These are phyloP conservation scores for Penicillium psychrosexuale DNA, from an alignment of 2,329 filamentous ascomycete genomes.

Conservation along the genomic window DNA sequence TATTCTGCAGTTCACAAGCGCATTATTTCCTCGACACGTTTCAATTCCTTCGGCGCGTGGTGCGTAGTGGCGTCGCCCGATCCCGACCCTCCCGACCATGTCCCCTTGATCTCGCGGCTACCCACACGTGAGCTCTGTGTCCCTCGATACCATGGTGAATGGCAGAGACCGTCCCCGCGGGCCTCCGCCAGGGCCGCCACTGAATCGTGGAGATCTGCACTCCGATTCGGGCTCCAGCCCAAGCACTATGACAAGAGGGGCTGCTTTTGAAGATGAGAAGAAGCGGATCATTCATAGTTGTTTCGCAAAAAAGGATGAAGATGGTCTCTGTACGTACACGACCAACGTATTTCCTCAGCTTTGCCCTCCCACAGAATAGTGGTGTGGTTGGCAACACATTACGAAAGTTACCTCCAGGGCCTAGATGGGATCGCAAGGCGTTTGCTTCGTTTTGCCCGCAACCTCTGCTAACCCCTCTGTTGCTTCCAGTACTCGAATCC, in stretches of 20 bases:
- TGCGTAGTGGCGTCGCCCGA: constrained; percentile 14
- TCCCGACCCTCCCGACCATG: constrained; percentile 30
- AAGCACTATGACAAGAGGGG: constrained; percentile 54
- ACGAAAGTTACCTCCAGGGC: not conserved
- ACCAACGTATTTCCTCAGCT: not conserved
- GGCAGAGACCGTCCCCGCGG: constrained; percentile 37
- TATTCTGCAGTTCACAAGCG: not conserved
- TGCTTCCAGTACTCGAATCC: constrained; percentile 68
- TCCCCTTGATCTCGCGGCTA: constrained; percentile 28
- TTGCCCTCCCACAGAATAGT: not conserved
- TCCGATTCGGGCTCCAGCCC: constrained; percentile 33
- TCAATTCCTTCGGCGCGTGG: constrained; percentile 9
- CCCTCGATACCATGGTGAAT: constrained; percentile 32
- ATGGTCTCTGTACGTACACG: constrained; percentile 72
- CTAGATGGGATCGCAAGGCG: not conserved
- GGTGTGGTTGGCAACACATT: not conserved
- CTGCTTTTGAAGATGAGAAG: constrained; percentile 96
- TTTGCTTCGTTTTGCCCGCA: not conserved
- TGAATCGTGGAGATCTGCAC: constrained; percentile 35
- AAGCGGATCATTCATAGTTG: constrained; percentile 89
- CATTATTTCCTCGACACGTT: not conserved
- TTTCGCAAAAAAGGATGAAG: constrained; percentile 83
- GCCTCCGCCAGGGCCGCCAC: constrained; percentile 27
- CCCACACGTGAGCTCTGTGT: constrained; percentile 26
- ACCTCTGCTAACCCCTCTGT: constrained; percentile 20